Base-by-base conservation (phyloP, 768 basidiomycete genomes). In the Leccinellum albellum region DNA sequence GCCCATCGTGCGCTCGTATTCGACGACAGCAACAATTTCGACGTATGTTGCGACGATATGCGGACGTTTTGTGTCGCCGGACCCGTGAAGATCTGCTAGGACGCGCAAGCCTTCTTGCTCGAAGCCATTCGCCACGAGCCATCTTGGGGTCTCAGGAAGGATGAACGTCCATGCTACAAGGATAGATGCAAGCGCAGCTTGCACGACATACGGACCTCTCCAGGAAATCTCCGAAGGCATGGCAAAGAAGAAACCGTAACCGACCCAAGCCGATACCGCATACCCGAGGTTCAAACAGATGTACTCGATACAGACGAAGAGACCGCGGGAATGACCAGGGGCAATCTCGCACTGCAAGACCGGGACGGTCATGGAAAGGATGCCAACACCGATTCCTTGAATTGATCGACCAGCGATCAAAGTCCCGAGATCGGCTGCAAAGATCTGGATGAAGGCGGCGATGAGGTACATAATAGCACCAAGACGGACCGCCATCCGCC, bases 31-130 rank as follows among this genome's bases (percentile, higher is more conserved):
- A 32, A 72, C 72, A 52, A 81, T 79, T 53, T 78, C 75, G 40
- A 64, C 59, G 59, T 75, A 83, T 9, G 80, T 77, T 37, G 72
- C 73, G n/a, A 73, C 70, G 50, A 83, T 77, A 29, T 66, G 64
- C 5, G 70, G 72, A 61, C 78, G 74, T 58, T 75, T 70, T 12
- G 71, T 58, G 61, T 85, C 78, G 31, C 84, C 83, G 0, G 62
- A 66, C 0, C 77, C 80, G 56, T 85, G 83, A 17, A 85, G 73
- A 62, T 85, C 83, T n/a, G 84, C 82, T 20, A 86, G 74, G 37
- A 78, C 75, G 20, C 65, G 70, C 13, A 84, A 68, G 1, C 79
- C 83, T 63, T 84, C 82, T 42, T 73, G 65, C 23, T 73, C 70
- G 63, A 79, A 80, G 13, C 79, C 81, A 53, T 83, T 79, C 62